These are phyloP conservation scores for Cryoendolithus antarcticus DNA, from an alignment of 2,329 filamentous ascomycete genomes.

Conservation along the genomic window DNA sequence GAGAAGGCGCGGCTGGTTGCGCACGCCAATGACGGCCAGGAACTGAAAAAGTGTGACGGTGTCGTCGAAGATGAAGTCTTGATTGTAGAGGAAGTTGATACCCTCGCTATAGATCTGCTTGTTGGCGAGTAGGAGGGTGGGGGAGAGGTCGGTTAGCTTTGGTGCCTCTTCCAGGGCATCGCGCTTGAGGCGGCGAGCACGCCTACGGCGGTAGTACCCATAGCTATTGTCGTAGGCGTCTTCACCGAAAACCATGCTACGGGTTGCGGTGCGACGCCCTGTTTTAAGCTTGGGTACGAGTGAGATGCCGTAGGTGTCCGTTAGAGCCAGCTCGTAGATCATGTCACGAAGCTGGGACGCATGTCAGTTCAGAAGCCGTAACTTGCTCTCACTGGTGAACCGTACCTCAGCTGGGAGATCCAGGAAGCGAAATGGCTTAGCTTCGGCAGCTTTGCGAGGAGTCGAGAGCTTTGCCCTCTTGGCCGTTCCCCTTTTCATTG, in stretches of 20 bases:
- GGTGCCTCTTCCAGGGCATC: background rate
- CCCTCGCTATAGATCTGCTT: slow-evolving; percentile 17
- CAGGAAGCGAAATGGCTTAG: slow-evolving; percentile 16
- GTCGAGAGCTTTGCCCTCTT: slow-evolving; percentile 7
- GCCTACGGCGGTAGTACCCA: background rate
- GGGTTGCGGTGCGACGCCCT: slow-evolving; percentile 12
- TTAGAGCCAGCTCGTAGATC: slow-evolving; percentile 19
- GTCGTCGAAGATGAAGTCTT: slow-evolving; percentile 13
- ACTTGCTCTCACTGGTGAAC: background rate
- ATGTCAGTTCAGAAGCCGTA: background rate
- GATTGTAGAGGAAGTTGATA: slow-evolving; percentile 15
- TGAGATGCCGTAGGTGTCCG: slow-evolving; percentile 11
- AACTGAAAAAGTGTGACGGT: slow-evolving; percentile 16
- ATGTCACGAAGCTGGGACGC: slow-evolving; percentile 15
- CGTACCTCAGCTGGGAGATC: slow-evolving; percentile 8
- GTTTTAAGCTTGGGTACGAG: slow-evolving; percentile 11
- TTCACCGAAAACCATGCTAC: slow-evolving; percentile 5
- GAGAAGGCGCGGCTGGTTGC: slow-evolving; percentile 12
- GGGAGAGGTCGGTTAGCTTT: slow-evolving; percentile 4
- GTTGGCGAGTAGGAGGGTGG: slow-evolving; percentile 16
- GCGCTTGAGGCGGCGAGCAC: no score
- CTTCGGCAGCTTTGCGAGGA: slow-evolving; percentile 5
- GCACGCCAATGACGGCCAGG: slow-evolving; percentile 14
- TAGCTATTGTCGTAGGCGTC: background rate
- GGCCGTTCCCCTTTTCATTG: slow-evolving; percentile 3